These are phyloP conservation scores for Neonothopanus nambi DNA, from an alignment of 1,284 basidiomycete genomes.

Conservation along the genomic window DNA sequence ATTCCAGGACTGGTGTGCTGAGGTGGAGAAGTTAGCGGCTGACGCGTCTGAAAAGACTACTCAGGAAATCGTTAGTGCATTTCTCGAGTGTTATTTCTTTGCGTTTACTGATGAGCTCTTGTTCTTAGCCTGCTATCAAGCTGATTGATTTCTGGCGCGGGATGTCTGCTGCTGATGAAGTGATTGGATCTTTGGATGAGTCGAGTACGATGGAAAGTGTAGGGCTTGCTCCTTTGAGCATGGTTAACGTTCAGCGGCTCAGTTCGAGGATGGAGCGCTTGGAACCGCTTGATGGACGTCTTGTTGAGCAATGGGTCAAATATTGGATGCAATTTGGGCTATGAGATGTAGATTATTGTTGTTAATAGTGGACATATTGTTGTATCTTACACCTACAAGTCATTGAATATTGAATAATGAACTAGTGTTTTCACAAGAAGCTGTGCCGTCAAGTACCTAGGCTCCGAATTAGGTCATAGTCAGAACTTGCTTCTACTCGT, in stretches of 20 bases:
- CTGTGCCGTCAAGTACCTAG: no score
- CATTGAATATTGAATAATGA: no score
- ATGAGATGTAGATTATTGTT: no score
- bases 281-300: background rate
- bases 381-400: no score
- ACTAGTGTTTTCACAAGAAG: no score
- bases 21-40: slow-evolving; percentile 16
- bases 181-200: background rate
- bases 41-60: background rate
- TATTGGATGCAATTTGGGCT: background rate
- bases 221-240: slow-evolving; percentile 5
- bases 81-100: background rate
- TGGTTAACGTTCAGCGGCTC: slow-evolving; percentile 1
- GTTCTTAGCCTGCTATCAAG: slow-evolving; percentile 1
- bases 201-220: slow-evolving; percentile 1
- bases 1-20: slow-evolving; percentile 25
- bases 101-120: background rate
- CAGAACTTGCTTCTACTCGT: no score
- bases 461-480: no score
- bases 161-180: background rate
- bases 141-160: background rate
- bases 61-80: slow-evolving; percentile 10
- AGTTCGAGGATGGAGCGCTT: background rate
- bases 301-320: slow-evolving; percentile 1
- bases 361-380: no score